Conservation (phyloP, 768 basidiomycete genomes). For the Punctularia strigosozonata region DNA sequence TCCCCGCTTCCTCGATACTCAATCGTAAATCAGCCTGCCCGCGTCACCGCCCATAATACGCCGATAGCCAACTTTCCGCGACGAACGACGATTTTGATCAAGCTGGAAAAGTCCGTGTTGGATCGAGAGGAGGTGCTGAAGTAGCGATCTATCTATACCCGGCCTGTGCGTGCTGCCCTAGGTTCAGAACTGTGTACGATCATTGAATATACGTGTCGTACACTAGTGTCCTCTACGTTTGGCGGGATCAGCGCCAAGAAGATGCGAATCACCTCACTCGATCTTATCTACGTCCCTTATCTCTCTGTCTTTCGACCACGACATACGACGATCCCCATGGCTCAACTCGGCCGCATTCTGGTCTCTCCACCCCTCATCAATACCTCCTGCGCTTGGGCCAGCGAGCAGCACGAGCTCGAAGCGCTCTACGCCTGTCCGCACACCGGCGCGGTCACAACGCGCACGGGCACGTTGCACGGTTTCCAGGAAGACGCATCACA, state of each 20-base stretch:
- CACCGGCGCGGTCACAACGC: constrained; percentile 74
- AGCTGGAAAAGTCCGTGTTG: constrained; percentile 85
- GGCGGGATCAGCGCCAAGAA: not conserved
- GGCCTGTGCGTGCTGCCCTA: not conserved
- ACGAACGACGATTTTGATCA: constrained; percentile 94
- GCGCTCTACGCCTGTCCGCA: constrained; percentile 52
- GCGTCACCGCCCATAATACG: constrained; percentile 93
- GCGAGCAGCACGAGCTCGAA: constrained; percentile 48
- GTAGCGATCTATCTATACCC: constrained; percentile 20
- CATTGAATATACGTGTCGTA: not conserved
- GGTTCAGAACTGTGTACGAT: not conserved
- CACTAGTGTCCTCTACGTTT: too few relatives aligned
- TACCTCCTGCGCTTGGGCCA: constrained; percentile 75
- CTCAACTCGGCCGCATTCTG: constrained; percentile 39
- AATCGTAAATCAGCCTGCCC: constrained; percentile 56
- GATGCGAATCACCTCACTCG: not conserved
- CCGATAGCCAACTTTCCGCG: constrained; percentile 70
- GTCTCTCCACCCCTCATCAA: constrained; percentile 63
- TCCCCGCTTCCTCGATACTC: constrained; percentile 2
- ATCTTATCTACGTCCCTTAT: constrained; percentile 5
- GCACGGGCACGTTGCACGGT: constrained; percentile 62
- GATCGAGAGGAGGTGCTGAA: constrained; percentile 91
- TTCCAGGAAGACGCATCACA: constrained; percentile 56
- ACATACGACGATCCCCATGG: constrained; percentile 28
- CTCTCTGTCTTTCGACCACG: constrained; percentile 1